Conservation (phyloP, 1,284 basidiomycete genomes). For the Fomitopsis palustris region DNA sequence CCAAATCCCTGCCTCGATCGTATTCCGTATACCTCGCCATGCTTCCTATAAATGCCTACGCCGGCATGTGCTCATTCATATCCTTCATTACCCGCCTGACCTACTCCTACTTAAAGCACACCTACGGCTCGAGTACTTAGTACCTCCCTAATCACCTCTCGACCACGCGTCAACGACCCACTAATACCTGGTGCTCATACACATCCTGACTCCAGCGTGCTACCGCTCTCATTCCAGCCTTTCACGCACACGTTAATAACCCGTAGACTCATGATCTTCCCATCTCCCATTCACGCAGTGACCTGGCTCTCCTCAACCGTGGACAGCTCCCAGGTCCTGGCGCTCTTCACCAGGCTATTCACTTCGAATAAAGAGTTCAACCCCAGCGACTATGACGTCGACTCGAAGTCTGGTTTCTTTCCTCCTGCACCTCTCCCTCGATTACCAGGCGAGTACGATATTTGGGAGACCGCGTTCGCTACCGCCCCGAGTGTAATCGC, state of each 20-base stretch:
- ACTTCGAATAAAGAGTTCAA: constrained; percentile 7
- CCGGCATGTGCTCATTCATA: background rate
- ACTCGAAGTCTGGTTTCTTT: constrained; percentile 77
- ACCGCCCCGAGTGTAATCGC: constrained; percentile 55
- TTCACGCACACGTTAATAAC: constrained; percentile 23
- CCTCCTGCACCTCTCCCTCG: constrained; percentile 66
- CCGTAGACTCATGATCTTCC: constrained; percentile 6
- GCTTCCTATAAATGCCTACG: background rate
- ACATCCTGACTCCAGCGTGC: background rate
- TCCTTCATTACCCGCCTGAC: background rate
- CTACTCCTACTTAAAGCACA: background rate
- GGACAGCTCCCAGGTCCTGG: background rate
- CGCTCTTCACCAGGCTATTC: background rate
- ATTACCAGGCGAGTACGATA: constrained; percentile 51
- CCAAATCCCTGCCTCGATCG: background rate
- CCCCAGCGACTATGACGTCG: constrained; percentile 29
- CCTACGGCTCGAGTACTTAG: background rate
- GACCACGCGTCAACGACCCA: too few relatives aligned
- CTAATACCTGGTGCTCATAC: background rate
- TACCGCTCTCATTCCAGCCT: constrained; percentile 3
- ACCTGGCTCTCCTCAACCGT: background rate
- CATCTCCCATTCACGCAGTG: constrained; percentile 1
- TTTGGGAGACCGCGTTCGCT: constrained; percentile 74
- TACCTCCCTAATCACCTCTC: too few relatives aligned
- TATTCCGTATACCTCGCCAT: background rate